Percentiles rank a stretch among this genome's conserved stretches.
Evolutionary conservation across 192 early-diverging fungal species (phyloP).

Genomic region (Physocladia obscura): DNA sequence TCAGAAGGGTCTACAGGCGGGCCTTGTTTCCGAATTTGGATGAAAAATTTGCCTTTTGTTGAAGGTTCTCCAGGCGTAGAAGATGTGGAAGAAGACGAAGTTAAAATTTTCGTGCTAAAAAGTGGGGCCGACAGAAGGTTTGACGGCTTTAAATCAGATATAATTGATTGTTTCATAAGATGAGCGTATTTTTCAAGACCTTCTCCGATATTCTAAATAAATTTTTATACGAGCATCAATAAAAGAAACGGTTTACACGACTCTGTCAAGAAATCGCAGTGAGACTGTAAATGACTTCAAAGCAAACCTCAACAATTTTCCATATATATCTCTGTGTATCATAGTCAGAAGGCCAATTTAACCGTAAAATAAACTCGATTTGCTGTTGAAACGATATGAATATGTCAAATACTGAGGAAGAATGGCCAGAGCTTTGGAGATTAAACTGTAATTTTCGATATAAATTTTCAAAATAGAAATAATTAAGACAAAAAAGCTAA

Average conservation of each 20-base stretch:
- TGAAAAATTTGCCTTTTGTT: constrained; percentile 30
- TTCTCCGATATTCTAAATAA: constrained; percentile 12
- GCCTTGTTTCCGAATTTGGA: constrained; percentile 29
- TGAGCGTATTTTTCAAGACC: constrained; percentile 29
- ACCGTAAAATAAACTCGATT: constrained; percentile 32
- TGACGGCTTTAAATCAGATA: not conserved
- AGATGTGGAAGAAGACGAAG: not conserved
- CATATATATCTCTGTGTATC: constrained; percentile 16
- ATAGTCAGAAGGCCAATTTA: constrained; percentile 41
- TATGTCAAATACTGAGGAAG: constrained; percentile 45
- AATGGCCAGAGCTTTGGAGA: constrained; percentile 24
- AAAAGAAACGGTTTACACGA: not conserved
- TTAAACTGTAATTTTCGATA: constrained; percentile 22
- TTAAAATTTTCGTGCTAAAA: not conserved
- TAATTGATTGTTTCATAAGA: constrained; percentile 11
- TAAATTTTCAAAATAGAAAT: not conserved
- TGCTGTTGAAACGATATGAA: constrained; percentile 50
- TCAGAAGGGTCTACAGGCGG: constrained; percentile 29
- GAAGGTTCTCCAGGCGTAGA: constrained; percentile 5
- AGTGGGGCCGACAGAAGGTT: no score
- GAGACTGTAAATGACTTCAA: not conserved
- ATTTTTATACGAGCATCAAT: not conserved
- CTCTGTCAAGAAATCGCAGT: not conserved
- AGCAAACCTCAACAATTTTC: constrained; percentile 31
- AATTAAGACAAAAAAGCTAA: constrained; percentile 11